Conservation (phyloP, 2,329 filamentous ascomycete species). For the Nemania abortiva region DNA sequence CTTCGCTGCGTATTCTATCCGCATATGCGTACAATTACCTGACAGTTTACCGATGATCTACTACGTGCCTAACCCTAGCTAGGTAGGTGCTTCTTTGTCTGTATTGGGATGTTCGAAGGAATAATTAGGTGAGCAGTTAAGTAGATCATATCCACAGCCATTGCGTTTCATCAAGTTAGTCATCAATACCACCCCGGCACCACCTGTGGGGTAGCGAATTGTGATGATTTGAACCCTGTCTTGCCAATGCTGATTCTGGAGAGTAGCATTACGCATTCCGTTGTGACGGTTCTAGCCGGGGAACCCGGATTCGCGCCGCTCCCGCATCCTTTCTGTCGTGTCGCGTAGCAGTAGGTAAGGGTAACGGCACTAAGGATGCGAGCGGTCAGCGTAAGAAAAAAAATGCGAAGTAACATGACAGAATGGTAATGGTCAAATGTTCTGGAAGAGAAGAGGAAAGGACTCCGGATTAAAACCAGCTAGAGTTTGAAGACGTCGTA, state of each 20-base stretch:
- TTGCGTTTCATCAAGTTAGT: slow-evolving; percentile 20
- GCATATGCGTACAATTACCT: neutral
- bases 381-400: neutral
- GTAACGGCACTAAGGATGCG: neutral
- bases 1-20: neutral
- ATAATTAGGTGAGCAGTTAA: neutral
- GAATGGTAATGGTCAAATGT: slow-evolving; percentile 2
- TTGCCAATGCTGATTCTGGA: slow-evolving; percentile 1
- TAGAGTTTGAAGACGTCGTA: slow-evolving; percentile 9
- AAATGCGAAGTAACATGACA: neutral
- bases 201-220: slow-evolving; percentile 16
- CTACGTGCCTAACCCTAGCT: slow-evolving; percentile 16
- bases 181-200: neutral
- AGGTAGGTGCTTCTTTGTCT: slow-evolving; percentile 1
- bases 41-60: neutral
- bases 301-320: slow-evolving; percentile 9
- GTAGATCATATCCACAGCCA: neutral
- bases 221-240: slow-evolving; percentile 6
- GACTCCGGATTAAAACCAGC: slow-evolving; percentile 4
- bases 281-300: neutral
- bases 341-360: neutral
- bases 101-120: neutral
- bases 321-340: slow-evolving; percentile 11
- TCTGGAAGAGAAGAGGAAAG: slow-evolving; percentile 9
- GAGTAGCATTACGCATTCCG: slow-evolving; percentile 17